Conservation (phyloP, 176 grass and related monocot genomes). For the Eleusine indica region DNA sequence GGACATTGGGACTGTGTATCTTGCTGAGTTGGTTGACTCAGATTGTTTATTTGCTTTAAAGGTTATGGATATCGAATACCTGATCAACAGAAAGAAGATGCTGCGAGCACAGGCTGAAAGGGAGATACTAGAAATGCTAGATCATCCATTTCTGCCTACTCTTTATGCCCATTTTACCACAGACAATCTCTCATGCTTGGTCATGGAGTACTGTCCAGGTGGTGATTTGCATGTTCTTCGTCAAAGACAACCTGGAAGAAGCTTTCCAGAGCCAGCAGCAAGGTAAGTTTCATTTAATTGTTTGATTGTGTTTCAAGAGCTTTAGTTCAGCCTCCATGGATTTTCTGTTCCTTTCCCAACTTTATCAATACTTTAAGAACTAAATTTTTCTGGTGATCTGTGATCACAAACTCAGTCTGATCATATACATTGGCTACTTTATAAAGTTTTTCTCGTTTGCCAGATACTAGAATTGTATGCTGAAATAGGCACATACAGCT, state of each 20-base stretch:
- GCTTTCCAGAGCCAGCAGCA: slow-evolving; percentile 79
- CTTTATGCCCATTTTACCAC: slow-evolving; percentile 94
- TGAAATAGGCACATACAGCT: background rate
- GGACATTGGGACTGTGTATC: slow-evolving; percentile 95
- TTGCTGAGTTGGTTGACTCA: slow-evolving; percentile 79
- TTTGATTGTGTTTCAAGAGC: background rate
- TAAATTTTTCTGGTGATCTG: background rate
- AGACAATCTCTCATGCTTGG: slow-evolving; percentile 94
- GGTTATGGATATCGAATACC: slow-evolving; percentile 96
- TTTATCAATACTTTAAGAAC: background rate
- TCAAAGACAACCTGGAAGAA: slow-evolving; percentile 82
- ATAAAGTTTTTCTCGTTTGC: slow-evolving; percentile 13
- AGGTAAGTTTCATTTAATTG: slow-evolving; percentile 56
- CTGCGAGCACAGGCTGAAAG: slow-evolving; percentile 92
- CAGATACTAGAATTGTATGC: slow-evolving; percentile 8
- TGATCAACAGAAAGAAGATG: slow-evolving; percentile 92
- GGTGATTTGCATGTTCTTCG: slow-evolving; percentile 96
- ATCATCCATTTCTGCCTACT: slow-evolving; percentile 95
- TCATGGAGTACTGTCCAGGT: slow-evolving; percentile 97
- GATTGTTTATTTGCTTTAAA: slow-evolving; percentile 97
- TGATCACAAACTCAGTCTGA: background rate
- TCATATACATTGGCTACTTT: slow-evolving; percentile 10
- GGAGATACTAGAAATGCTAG: slow-evolving; percentile 94
- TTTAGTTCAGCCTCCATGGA: slow-evolving; percentile 17
- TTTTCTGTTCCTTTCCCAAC: slow-evolving; percentile 28